These are phyloP conservation scores for Cynanchum wilfordii DNA, from an alignment of 257 asterid genomes.

Conservation along the genomic window DNA sequence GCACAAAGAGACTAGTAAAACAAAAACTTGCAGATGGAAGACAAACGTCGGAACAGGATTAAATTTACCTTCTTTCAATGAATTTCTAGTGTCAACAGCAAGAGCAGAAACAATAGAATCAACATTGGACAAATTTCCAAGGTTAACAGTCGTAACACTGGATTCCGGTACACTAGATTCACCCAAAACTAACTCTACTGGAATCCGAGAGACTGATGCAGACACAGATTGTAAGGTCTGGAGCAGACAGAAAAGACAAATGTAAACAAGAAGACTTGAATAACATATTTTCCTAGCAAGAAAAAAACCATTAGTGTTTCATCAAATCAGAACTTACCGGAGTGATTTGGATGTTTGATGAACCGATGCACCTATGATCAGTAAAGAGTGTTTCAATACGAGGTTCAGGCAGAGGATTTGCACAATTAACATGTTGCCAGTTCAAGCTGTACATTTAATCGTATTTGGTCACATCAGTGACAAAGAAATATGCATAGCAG, in stretches of 20 bases:
- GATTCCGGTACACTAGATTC: slow-evolving; percentile 15
- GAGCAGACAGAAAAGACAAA: slow-evolving; percentile 10
- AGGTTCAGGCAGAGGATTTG: slow-evolving; percentile 58
- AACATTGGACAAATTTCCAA: background rate
- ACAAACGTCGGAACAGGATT: background rate
- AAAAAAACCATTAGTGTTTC: slow-evolving; percentile 4
- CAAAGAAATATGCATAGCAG: background rate
- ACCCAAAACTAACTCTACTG: slow-evolving; percentile 11
- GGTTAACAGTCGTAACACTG: background rate
- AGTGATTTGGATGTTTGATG: slow-evolving; percentile 22
- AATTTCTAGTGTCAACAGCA: background rate
- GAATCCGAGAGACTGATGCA: slow-evolving; percentile 12
- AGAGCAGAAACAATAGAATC: background rate
- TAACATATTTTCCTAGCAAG: background rate
- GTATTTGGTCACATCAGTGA: slow-evolving; percentile 13
- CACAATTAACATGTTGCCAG: slow-evolving; percentile 76
- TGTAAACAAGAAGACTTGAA: background rate
- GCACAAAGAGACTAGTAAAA: background rate
- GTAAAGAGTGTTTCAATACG: slow-evolving; percentile 48
- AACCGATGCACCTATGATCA: slow-evolving; percentile 63
- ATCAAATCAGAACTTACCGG: slow-evolving; percentile 29
- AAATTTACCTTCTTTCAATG: slow-evolving; percentile 25
- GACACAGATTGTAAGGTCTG: slow-evolving; percentile 28
- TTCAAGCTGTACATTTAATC: slow-evolving; percentile 55
- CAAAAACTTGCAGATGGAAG: background rate